Evolutionary conservation across 2,329 filamentous ascomycete genomes (phyloP), one percentile per base, ranked within the genome.

Genomic region (Epichloe hybrida): DNA sequence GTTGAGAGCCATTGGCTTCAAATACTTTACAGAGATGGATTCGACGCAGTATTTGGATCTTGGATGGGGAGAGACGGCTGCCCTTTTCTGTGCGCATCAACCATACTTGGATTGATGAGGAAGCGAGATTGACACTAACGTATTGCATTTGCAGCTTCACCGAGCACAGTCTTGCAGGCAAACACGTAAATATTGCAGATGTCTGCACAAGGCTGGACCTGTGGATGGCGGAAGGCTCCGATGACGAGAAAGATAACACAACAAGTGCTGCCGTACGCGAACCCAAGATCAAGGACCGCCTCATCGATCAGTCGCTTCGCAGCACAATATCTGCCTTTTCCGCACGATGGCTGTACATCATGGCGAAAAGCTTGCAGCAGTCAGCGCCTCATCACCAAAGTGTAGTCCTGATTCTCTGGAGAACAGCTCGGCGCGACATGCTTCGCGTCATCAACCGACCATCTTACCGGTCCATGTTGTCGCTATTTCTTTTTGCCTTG

Each of bases 11-110:
- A 48, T 38, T 64, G 61, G 60, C 55, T 65, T 3, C 56, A 58
- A 12, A 53, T 48, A 8, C 60, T 70, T 9, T 70, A 68, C 52
- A 55, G 59, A 34, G 57, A 58, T 41, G 64, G 64, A 0, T 72
- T 70, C 38, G 67, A 70, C 46, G 59, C 62, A 3, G 60, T 70
- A 0, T 70, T 71, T 55, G 69, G 68, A 2, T 70, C 66, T 0
- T 71, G 67, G 67, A 62, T 71, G 58, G 67, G 69, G 0, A 63
- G 63, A 52, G 65, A 70, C 46, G 65, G 68, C 49, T 69, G 67
- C 52, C 69, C 69, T 13, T 70, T 71, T 46, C 52, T 67, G 66
- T 71, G 58, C 17, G 67, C 39, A 20, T 36, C 39, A 15, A 3
- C 35, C 41, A 21, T 20, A 42, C 9, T 42, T 23, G 40, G 13